Evolutionary conservation across 805 yeast genomes (phyloP), one percentile per base, ranked within the genome.

Genomic region (Candida golubevii): DNA sequence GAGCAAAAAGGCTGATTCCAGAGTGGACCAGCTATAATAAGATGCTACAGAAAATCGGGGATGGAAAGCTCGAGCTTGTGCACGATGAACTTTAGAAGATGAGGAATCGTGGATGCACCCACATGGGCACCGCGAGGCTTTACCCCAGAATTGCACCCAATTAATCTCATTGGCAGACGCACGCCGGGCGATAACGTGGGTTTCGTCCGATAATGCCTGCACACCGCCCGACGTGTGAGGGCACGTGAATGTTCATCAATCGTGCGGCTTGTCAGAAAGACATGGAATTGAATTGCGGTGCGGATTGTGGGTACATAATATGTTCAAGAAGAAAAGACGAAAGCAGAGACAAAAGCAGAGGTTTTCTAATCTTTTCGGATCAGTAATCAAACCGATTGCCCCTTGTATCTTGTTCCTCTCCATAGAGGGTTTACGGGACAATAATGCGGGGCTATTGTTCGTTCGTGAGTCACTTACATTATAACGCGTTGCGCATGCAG

Each of bases 11-110:
- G 50, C 83, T 82, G 56, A 72, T 87, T 15, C 85, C 88, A 0
- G 95, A 88, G 57, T 88, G 96, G 96, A 64, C 63, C 0, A 69
- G 53, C 12, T 85, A 85, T 57, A 89, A 86, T 52, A 56, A 73
- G 35, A 81, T 77, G 51, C 75, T 85, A 4, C 45, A 33, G 31
- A 32, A 35, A 8, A 15, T 45, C 26, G 45, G 44, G 11, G 39
- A 38, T 8, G 45, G 38, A 8, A 41, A 39, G 15, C 45, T 36
- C 12, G 39, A 30, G 10, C 14, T 46, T 8, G 45, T 39, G 10
- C 56, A 53, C 14, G 56, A 53, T 35, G 56, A 53, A 35, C 53
- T 53, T 39, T 38, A 38, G 33, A 7, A 18, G 9, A 10, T 28
- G 8, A 8, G 32, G n/a, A 29, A 29, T 4, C 32, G 4, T 29